Evolutionary conservation across 108 stramenopile species (phyloP), one percentile per base, ranked within the genome.

Genomic region (Cafeteria roenbergensis): DNA sequence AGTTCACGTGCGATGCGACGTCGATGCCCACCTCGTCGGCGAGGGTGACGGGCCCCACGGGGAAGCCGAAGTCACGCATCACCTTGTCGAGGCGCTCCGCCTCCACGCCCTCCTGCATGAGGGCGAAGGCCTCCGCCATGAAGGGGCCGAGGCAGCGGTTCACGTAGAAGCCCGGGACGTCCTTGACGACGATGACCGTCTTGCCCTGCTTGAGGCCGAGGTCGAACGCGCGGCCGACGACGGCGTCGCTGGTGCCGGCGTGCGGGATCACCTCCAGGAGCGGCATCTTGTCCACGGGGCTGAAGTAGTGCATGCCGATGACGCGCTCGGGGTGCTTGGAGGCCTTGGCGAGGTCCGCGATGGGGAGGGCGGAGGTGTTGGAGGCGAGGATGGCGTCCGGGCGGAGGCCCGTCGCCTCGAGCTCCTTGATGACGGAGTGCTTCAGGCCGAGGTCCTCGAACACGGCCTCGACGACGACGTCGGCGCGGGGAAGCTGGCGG

Each of bases 281-380:
- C 8, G 94, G 94, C 97, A 99, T 98, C 37, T 74, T 74, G n/a
- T 91, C 92, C 55, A 99, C 97, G 8, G 97, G 97, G 32, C 85
- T 87, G 78, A 99, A 99, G 79, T 99, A 99, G 78, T 99, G 97
- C 94, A 99, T 96, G 60, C 97, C 97, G 27, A 96, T 81, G 51
- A 99, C 85, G 48, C 36, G 32, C 30, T 60, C 64, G 26, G 74
- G 70, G 52, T 92, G 82, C 68, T 75, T 80, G 58, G 91, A 82
- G 17, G 88, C 92, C 62, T 87, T 79, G 59, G 94, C 97, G 73
- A 99, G 94, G 33, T 83, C 84, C 26, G 83, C 85, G 71, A 99
- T 99, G 14, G 97, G 97, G 63, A 99, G 93, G 17, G 97, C 97
- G 34, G 86, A 87, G 25, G 97, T 99, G 74, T 99, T 99, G 65